Evolutionary conservation across 495 filamentous ascomycete species (phyloP).

Genomic region (Penicillium antarcticum): DNA sequence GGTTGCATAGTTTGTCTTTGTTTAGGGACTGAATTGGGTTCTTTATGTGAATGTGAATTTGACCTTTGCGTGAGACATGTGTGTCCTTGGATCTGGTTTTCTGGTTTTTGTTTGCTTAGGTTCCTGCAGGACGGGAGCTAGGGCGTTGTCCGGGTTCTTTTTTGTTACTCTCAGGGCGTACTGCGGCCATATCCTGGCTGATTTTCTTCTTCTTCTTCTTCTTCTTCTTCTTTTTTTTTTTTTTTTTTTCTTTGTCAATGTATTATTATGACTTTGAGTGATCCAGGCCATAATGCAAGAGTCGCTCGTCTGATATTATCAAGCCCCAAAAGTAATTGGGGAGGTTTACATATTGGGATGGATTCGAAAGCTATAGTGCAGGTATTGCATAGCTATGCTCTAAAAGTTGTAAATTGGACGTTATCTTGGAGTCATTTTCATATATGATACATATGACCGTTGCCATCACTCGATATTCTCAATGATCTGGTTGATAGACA

Average conservation of each 20-base stretch:
- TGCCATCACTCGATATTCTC: background rate
- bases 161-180: background rate
- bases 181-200: background rate
- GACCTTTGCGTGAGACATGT: background rate
- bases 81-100: background rate
- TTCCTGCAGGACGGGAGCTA: conserved; percentile 2
- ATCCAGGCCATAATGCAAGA: background rate
- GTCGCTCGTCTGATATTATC: background rate
- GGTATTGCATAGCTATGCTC: no score
- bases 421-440: background rate
- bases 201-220: background rate
- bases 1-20: background rate
- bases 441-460: background rate
- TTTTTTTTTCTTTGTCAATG: background rate
- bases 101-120: background rate
- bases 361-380: no score
- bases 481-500: background rate
- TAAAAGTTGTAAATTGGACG: background rate
- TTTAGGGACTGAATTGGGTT: no score
- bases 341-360: no score
- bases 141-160: background rate
- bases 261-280: conserved; percentile 4
- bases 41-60: background rate
- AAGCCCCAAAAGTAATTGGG: no score
- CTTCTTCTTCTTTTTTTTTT: background rate